Conservation (phyloP, 257 asterid species). For the Solanum pimpinellifolium region DNA sequence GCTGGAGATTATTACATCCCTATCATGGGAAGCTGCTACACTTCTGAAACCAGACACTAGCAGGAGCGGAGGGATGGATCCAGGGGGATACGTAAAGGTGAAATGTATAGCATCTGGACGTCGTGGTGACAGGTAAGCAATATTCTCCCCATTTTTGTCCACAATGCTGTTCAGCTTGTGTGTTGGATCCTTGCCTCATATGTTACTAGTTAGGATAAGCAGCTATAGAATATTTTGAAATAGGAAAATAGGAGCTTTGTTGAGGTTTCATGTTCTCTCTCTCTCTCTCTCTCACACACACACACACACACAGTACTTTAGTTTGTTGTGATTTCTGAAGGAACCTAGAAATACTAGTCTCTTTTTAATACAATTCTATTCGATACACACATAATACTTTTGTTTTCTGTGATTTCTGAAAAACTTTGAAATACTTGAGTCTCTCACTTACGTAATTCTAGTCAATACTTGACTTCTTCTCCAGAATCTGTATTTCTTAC, state of each 20-base stretch:
- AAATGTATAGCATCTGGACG: conserved; percentile 84
- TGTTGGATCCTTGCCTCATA: background rate
- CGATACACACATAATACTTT: background rate
- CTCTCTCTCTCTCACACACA: background rate
- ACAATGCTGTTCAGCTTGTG: background rate
- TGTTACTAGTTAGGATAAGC: background rate
- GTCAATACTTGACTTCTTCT: background rate
- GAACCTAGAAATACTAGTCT: background rate
- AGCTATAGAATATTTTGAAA: background rate
- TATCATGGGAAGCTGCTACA: conserved; percentile 98
- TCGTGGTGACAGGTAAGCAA: conserved; percentile 72
- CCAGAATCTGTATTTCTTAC: background rate
- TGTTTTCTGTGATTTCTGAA: background rate
- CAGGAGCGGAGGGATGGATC: conserved; percentile 95
- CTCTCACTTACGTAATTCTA: background rate
- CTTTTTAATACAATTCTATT: background rate
- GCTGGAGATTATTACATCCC: conserved; percentile 77
- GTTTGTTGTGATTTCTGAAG: background rate
- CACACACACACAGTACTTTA: background rate
- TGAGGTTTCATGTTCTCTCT: background rate
- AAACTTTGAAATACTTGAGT: background rate
- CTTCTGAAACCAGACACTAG: conserved; percentile 81
- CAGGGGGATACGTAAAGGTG: conserved; percentile 86
- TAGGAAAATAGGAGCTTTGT: background rate
- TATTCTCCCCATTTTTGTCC: background rate